Base-by-base conservation (phyloP, 768 basidiomycete species). In the Psilocybe tampanensis region DNA sequence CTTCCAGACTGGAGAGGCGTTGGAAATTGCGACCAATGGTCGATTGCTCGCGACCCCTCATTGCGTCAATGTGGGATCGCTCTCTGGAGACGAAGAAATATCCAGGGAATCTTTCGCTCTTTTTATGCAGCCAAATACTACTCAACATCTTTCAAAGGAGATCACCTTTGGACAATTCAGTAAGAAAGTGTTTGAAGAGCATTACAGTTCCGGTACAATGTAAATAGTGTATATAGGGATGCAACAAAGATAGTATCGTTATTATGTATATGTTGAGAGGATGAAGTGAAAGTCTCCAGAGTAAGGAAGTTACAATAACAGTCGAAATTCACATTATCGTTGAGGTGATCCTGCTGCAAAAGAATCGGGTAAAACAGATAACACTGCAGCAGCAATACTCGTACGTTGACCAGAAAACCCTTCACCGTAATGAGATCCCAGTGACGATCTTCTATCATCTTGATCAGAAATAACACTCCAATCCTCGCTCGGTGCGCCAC, bases 1-100 rank as follows among this genome's bases (percentile, higher is more conserved):
- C 2, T 98, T 99, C 72, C 97, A 99, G 71, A 98, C 95, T 0
- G 97, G 97, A 6, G 95, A 99, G 74, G 93, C 96, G 8, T 83
- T 99, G 19, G 88, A 97, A 70, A 77, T 98, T 21, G 88, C 95
- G 21, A 98, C 96, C 1, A 85, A 80, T 9, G 85, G 87, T 13
- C 83, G 80, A 54, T 78, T 99, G 15, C 83, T 88, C 42, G 97
- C 97, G 0, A 99, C 97, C 0, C 96, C 96, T 12, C 96, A 98
- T 63, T 97, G 92, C 62, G 96, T 98, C 42, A 84, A 88, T 58
- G 86, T 93, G 5, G 92, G 88, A 6, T 70, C 70, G 3, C 75
- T 74, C 34, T 57, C 70, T 50, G 73, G 76, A 15, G 69, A 74
- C 12, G 80, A 80, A 8, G 74, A 72, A 22, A 80, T 94, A 47